Evolutionary conservation across 2,329 filamentous ascomycete species (phyloP).

Genomic region (Macrophomina pseudophaseolina): DNA sequence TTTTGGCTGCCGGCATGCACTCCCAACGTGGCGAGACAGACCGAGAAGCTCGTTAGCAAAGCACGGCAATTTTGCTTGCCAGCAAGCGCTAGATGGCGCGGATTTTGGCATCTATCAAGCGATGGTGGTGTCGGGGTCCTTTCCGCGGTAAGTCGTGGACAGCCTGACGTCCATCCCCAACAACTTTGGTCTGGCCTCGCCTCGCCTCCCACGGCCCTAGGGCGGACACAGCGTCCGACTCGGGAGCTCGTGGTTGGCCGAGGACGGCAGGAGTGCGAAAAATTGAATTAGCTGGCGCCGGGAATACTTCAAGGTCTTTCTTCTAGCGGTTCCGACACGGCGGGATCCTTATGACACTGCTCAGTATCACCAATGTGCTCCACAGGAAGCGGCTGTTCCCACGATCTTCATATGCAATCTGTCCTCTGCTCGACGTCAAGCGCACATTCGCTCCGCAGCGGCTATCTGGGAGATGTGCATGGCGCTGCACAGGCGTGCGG

Average conservation of each 20-base stretch:
- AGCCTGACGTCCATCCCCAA: constrained; percentile 15
- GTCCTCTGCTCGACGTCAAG: constrained; percentile 23
- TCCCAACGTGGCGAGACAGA: constrained; percentile 4
- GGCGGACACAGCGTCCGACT: constrained; percentile 18
- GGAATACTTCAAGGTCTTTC: constrained; percentile 22
- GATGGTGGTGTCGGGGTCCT: constrained; percentile 14
- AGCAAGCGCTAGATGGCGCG: not conserved
- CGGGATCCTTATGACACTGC: not conserved
- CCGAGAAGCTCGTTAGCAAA: constrained; percentile 9
- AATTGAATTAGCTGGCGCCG: constrained; percentile 24
- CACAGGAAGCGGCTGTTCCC: constrained; percentile 14
- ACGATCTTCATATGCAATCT: constrained; percentile 25
- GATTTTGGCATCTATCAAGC: not conserved
- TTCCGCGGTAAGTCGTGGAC: constrained; percentile 7
- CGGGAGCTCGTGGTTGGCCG: constrained; percentile 16
- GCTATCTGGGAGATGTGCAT: constrained; percentile 21
- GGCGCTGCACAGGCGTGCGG: constrained; percentile 18
- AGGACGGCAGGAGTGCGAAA: constrained; percentile 13
- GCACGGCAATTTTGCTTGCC: not conserved
- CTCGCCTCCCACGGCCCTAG: constrained; percentile 2
- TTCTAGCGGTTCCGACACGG: constrained; percentile 12
- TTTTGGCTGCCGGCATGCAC: constrained; percentile 13
- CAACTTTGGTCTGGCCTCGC: constrained; percentile 15
- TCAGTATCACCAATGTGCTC: not conserved
- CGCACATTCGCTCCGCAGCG: constrained; percentile 21